Evolutionary conservation across 2,329 filamentous ascomycete genomes (phyloP).

Genomic region (Xylaria sp.): DNA sequence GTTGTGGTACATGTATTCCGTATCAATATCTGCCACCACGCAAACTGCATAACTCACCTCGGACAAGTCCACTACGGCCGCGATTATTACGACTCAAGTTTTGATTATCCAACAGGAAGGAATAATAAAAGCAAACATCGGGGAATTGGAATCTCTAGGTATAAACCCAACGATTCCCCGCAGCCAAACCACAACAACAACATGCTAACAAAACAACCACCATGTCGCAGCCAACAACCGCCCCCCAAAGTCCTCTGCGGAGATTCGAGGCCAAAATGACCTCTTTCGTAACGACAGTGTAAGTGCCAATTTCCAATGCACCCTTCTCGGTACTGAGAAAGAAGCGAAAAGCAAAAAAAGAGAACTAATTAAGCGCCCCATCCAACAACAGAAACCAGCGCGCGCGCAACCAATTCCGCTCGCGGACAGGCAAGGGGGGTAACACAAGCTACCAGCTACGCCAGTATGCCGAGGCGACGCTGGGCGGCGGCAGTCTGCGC

Average conservation of each 20-base stretch:
- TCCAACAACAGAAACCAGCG: conserved; percentile 75
- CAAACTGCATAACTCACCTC: conserved; percentile 18
- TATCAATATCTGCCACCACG: conserved; percentile 30
- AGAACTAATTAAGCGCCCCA: not conserved
- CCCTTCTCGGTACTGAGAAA: conserved; percentile 26
- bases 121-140: not conserved
- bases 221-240: conserved; percentile 41
- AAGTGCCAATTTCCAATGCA: conserved; percentile 43
- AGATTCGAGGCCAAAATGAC: conserved; percentile 64
- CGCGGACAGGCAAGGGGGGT: conserved; percentile 85
- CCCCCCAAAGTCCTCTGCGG: conserved; percentile 34
- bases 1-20: conserved; percentile 19
- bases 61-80: conserved; percentile 4
- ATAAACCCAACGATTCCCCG: not conserved
- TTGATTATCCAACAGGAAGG: conserved; percentile 4
- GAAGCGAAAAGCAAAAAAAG: not conserved
- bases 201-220: conserved; percentile 42
- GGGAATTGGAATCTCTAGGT: conserved; percentile 22
- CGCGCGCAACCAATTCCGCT: conserved; percentile 90
- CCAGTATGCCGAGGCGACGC: conserved; percentile 97
- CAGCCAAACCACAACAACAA: conserved; percentile 6
- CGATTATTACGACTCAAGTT: not conserved
- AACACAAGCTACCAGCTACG: conserved; percentile 89
- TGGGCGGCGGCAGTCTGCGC: conserved; percentile 91
- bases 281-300: conserved; percentile 78